Evolutionary conservation across 495 filamentous ascomycete species (phyloP).

Genomic region (Immersiella caudata): DNA sequence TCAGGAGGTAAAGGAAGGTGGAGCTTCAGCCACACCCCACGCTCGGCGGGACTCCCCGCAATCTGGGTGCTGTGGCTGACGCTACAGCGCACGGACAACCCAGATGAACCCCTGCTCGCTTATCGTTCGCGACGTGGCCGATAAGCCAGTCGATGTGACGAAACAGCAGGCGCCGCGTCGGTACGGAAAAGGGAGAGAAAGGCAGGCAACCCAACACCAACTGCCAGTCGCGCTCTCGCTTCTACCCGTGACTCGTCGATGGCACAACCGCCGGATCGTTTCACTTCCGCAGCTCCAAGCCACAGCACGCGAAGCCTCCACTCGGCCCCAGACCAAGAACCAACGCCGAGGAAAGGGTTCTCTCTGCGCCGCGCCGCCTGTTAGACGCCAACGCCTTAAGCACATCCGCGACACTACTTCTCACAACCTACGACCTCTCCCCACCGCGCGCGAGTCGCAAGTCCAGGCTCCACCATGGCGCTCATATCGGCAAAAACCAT

Average conservation of each 20-base stretch:
- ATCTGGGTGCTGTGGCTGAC: slow-evolving; percentile 3
- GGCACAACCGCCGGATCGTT: neutral
- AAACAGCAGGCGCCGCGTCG: slow-evolving; percentile 18
- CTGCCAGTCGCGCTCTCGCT: neutral
- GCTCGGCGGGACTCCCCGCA: neutral
- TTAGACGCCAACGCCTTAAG: neutral
- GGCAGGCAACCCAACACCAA: neutral
- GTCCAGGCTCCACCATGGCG: slow-evolving; percentile 60
- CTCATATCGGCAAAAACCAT: slow-evolving; percentile 75
- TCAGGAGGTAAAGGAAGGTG: neutral
- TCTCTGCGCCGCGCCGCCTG: neutral
- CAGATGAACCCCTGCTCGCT: neutral
- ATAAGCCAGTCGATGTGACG: slow-evolving; percentile 20
- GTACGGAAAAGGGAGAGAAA: slow-evolving; percentile 8
- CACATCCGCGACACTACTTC: no score
- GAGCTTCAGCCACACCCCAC: neutral
- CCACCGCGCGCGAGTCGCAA: neutral
- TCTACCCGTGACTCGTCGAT: neutral
- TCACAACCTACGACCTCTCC: neutral
- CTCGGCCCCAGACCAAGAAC: neutral
- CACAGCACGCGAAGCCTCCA: neutral
- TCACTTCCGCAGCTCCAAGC: neutral
- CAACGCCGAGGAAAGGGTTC: neutral
- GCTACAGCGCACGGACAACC: neutral
- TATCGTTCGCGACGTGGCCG: slow-evolving; percentile 20